A percentile compares a stretch with the other conserved stretches of the same genome.
These are phyloP conservation scores for Saprolegnia parasitica DNA, from an alignment of 352 stramenopile species.

Conservation along the genomic window DNA sequence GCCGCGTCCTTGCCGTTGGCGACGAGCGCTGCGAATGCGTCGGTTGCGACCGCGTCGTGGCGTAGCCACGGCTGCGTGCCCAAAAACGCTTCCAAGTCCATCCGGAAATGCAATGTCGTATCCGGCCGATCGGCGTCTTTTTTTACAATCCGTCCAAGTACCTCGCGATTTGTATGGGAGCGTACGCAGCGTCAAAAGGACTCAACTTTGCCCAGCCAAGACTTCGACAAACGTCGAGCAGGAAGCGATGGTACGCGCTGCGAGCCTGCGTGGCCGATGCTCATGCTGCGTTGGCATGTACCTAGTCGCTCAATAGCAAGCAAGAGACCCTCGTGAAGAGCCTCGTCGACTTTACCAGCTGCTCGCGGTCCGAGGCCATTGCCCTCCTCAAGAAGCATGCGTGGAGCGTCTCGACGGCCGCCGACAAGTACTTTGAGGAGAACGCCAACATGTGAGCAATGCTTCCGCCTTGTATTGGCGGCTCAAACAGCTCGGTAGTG, in stretches of 20 bases:
- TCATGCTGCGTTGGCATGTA: neutral
- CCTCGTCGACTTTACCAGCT: conserved; percentile 29
- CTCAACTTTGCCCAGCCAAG: no score
- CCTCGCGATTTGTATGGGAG: neutral
- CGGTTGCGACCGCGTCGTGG: neutral
- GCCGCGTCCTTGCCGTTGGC: neutral
- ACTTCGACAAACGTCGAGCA: neutral
- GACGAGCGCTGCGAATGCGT: neutral
- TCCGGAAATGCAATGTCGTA: neutral
- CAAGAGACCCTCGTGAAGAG: conserved; percentile 22
- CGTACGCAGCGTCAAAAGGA: neutral
- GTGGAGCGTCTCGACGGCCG: conserved; percentile 24
- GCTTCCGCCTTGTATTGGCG: neutral
- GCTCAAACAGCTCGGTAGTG: conserved; percentile 1
- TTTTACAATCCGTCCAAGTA: neutral
- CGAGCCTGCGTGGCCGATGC: neutral
- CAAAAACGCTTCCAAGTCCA: conserved; percentile 27
- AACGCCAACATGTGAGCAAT: conserved; percentile 24
- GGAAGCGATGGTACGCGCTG: conserved; percentile 1
- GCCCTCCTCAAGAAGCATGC: conserved; percentile 22
- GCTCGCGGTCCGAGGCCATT: conserved; percentile 7
- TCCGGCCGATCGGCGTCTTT: neutral
- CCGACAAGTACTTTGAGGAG: conserved; percentile 29
- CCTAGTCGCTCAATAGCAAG: conserved; percentile 28
- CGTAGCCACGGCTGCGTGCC: conserved; percentile 12